Evolutionary conservation across 2,329 filamentous ascomycete genomes (phyloP).

Genomic region (Penicillium palitans): DNA sequence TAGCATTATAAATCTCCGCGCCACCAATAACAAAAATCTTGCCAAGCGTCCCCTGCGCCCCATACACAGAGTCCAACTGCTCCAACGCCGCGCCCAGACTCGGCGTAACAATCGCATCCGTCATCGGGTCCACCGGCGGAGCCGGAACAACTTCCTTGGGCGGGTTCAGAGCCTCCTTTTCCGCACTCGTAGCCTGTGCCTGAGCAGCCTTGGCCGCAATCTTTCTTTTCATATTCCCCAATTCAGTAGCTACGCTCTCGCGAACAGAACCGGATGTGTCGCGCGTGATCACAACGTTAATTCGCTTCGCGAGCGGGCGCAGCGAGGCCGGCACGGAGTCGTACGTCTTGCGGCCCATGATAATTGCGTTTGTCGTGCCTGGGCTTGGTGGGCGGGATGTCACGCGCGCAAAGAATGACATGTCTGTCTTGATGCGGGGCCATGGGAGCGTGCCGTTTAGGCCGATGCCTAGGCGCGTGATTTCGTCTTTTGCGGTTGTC

Average conservation of each 20-base stretch:
- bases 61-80: conserved; percentile 34
- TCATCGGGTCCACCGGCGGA: conserved; percentile 19
- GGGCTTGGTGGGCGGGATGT: conserved; percentile 62
- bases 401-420: conserved; percentile 91
- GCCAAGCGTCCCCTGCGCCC: conserved; percentile 42
- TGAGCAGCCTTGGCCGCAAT: conserved; percentile 21
- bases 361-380: conserved; percentile 65
- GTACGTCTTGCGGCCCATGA: conserved; percentile 99
- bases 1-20: conserved; percentile 75
- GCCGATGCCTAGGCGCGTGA: conserved; percentile 85
- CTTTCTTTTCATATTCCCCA: conserved; percentile 33
- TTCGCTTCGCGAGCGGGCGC: conserved; percentile 73
- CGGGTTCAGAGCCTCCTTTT: neutral
- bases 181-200: conserved; percentile 1
- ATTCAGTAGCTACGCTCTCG: conserved; percentile 36
- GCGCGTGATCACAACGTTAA: conserved; percentile 78
- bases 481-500: conserved; percentile 61
- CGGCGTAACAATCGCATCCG: conserved; percentile 52
- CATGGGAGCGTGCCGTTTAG: conserved; percentile 77
- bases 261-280: conserved; percentile 34
- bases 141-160: neutral
- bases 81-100: conserved; percentile 61
- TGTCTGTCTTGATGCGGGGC: conserved; percentile 84
- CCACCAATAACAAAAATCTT: conserved; percentile 87
- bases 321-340: conserved; percentile 79